Conservation (phyloP, 352 stramenopile species). For the Phytophthora europaea region DNA sequence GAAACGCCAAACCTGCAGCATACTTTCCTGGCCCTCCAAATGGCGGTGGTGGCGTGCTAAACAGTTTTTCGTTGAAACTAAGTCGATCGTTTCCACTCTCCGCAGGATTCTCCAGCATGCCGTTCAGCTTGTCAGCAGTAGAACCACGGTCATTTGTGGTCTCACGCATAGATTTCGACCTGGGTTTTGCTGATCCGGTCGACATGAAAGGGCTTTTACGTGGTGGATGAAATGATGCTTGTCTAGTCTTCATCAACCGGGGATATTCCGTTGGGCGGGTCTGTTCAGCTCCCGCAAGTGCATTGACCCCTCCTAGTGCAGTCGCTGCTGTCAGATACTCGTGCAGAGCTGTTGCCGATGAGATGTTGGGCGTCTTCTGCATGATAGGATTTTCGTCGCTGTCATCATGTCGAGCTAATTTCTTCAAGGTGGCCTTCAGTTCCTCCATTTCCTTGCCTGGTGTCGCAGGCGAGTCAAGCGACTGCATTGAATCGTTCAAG, state of each 20-base stretch:
- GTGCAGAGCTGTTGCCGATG: slow-evolving; percentile 20
- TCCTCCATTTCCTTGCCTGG: slow-evolving; percentile 72
- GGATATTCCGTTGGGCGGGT: slow-evolving; percentile 35
- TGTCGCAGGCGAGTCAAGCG: slow-evolving; percentile 40
- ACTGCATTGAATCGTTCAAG: slow-evolving; percentile 28
- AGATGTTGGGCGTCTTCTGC: slow-evolving; percentile 15
- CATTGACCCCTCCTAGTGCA: slow-evolving; percentile 18
- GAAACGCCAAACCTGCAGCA: slow-evolving; percentile 16
- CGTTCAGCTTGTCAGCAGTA: slow-evolving; percentile 5
- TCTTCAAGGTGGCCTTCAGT: slow-evolving; percentile 78
- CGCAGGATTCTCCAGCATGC: background rate
- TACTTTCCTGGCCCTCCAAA: slow-evolving; percentile 1
- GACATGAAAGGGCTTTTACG: slow-evolving; percentile 15
- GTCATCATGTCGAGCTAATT: slow-evolving; percentile 55
- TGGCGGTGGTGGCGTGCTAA: slow-evolving; percentile 25
- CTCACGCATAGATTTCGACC: slow-evolving; percentile 34
- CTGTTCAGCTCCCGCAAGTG: slow-evolving; percentile 26
- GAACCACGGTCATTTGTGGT: background rate
- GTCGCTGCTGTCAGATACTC: slow-evolving; percentile 46
- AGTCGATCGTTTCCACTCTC: slow-evolving; percentile 8
- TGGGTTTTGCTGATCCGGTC: slow-evolving; percentile 8
- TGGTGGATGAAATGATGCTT: slow-evolving; percentile 38
- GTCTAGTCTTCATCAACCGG: slow-evolving; percentile 19
- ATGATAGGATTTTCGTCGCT: slow-evolving; percentile 9
- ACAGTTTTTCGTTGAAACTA: slow-evolving; percentile 48